Percentiles rank a stretch among this genome's conserved stretches.
Evolutionary conservation across 495 filamentous ascomycete genomes (phyloP).

Genomic region (Gamarada debralockiae): DNA sequence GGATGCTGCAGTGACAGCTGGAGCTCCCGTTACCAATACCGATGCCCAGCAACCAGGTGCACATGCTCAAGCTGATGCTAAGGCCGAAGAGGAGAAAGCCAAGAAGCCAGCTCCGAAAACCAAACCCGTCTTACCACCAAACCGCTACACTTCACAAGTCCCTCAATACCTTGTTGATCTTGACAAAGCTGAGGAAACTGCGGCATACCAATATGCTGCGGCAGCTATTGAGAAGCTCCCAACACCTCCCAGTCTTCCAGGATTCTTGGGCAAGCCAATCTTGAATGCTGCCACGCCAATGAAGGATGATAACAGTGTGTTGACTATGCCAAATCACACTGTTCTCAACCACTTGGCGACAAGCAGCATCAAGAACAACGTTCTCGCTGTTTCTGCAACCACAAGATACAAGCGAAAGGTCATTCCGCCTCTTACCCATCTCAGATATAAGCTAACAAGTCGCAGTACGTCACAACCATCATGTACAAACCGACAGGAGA

Average conservation of each 20-base stretch:
- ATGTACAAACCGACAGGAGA: slow-evolving; percentile 84
- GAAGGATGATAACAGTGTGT: slow-evolving; percentile 95
- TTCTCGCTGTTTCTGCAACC: slow-evolving; percentile 94
- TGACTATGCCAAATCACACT: slow-evolving; percentile 95
- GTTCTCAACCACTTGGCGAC: slow-evolving; percentile 97
- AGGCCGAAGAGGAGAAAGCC: slow-evolving; percentile 7
- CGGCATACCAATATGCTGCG: slow-evolving; percentile 62
- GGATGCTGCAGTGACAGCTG: slow-evolving; percentile 17
- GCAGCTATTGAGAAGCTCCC: slow-evolving; percentile 70
- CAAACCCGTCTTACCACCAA: slow-evolving; percentile 37
- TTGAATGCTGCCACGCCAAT: slow-evolving; percentile 84
- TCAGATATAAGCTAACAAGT: slow-evolving; percentile 22
- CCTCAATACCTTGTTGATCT: slow-evolving; percentile 84
- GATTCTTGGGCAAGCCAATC: slow-evolving; percentile 92
- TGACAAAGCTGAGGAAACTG: slow-evolving; percentile 75
- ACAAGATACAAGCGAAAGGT: slow-evolving; percentile 97
- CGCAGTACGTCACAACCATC: slow-evolving; percentile 93
- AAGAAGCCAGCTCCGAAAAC: slow-evolving; percentile 34
- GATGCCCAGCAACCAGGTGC: slow-evolving; percentile 1
- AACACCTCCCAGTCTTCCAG: slow-evolving; percentile 78
- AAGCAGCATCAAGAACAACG: slow-evolving; percentile 94
- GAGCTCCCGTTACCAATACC: background rate
- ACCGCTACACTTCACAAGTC: slow-evolving; percentile 58
- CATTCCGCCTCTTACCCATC: slow-evolving; percentile 19
- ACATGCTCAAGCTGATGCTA: background rate